Evolutionary conservation across 306 rosid species (phyloP), one percentile per base, ranked within the genome.

Genomic region (Malus orientalis): DNA sequence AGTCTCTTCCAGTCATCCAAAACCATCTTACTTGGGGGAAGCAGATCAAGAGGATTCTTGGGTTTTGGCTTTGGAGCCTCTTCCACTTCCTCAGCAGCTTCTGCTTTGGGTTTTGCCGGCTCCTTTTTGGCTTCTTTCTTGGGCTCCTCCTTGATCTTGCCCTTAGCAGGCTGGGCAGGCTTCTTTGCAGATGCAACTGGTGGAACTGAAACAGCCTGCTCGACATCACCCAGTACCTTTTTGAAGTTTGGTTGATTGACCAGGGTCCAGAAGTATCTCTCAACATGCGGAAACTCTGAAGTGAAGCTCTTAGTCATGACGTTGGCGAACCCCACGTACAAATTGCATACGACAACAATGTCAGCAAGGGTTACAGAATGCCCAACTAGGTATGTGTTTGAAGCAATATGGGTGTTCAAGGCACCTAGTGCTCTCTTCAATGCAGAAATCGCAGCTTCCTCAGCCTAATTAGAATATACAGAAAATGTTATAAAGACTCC

Each of bases 1-100:
- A 93, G 93, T 79, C 97, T 85, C 78, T 93, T 91, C 98, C 98
- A 91, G 16, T 93, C 98, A 78, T 93, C 98, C 88, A 93, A 80
- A 42, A 93, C 32, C 98, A 93, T 93, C 88, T 77, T 84, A 60
- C 97, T 89, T 61, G 98, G 97, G 60, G 96, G 98, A 74, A 93
- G 93, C 67, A 93, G 87, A 84, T 93, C 98, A 69, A 93, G 97
- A 70, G 96, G 84, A 68, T 93, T 93, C 80, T 93, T 93, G 75
- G 93, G 83, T 69, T 91, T 93, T 74, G 98, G 98, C 91, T 88
- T 91, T 30, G 98, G 98, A 44, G 97, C 97, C 80, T 88, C 92
- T 54, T 88, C 93, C 69, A 86, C 96, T 70, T 83, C 91, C 80
- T 45, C 85, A 45, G 60, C 81, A 9, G 84, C 88, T 75, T 81